phyloP scores from a whole-genome alignment of 768 basidiomycete species.

The Lentinula boryana region DNA sequence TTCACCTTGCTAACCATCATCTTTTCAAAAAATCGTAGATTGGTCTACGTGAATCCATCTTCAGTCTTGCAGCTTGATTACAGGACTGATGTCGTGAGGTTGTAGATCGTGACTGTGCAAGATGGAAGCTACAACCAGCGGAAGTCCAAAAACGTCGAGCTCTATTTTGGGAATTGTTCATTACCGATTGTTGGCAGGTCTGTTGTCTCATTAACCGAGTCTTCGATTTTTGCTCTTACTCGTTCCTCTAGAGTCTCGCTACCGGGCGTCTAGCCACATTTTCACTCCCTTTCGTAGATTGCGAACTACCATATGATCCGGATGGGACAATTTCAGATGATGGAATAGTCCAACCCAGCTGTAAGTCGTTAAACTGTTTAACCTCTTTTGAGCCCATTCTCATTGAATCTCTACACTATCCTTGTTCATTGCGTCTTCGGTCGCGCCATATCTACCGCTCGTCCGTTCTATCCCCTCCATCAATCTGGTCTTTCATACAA shows the following conservation, averaged over 20 bases:
- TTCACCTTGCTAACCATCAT: slow-evolving; percentile 5
- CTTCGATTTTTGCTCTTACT: background rate
- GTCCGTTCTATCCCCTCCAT: background rate
- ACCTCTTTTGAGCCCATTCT: background rate
- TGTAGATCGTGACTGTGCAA: slow-evolving; percentile 65
- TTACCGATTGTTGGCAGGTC: slow-evolving; percentile 74
- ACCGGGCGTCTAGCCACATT: slow-evolving; percentile 67
- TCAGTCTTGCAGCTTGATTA: background rate
- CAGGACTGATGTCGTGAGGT: background rate
- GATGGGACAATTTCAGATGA: slow-evolving; percentile 55
- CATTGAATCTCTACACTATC: background rate
- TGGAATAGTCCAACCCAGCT: slow-evolving; percentile 51
- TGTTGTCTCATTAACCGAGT: slow-evolving; percentile 8
- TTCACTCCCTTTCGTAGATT: slow-evolving; percentile 67
- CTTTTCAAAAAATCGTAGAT: slow-evolving; percentile 33
- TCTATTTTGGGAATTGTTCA: slow-evolving; percentile 70
- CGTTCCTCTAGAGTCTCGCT: slow-evolving; percentile 47
- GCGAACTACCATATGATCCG: slow-evolving; percentile 58
- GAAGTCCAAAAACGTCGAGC: slow-evolving; percentile 70
- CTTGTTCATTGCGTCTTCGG: background rate
- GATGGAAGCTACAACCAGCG: slow-evolving; percentile 54
- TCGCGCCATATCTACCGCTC: background rate
- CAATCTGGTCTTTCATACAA: background rate
- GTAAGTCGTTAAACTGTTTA: slow-evolving; percentile 29
- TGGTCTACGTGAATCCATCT: slow-evolving; percentile 51